Evolutionary conservation across 169 alveolate species (phyloP), one percentile per base, ranked within the genome.

Genomic region (Cryptosporidium ubiquitum): DNA sequence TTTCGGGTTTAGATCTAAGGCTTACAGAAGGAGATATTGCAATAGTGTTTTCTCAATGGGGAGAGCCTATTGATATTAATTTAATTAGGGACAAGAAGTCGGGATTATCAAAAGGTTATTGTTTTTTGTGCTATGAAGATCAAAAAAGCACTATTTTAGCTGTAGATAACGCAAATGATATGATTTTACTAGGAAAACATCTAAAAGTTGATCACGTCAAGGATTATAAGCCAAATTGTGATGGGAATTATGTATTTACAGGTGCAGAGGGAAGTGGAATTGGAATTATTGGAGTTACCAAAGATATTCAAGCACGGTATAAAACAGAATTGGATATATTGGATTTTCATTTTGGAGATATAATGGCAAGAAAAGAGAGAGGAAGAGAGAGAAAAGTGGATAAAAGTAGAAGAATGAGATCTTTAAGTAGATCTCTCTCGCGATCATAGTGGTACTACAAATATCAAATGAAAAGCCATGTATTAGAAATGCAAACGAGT

Each of bases 1-100:
- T 94, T 0, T 93, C 96, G 9, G 99, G 99, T 40, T 93, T 98
- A 40, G 96, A 97, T 84, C 94, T 92, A 68, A 94, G 97, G 52
- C 94, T 98, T 95, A 97, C 99, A 44, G 99, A 98, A 86, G 99
- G 99, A 12, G 99, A 98, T 85, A 95, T 98, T 49, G 96, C 96
- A 18, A 97, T 95, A 5, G 99, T 98, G 12, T 98, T 98, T 93
- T 97, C 99, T 1, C 98, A 98, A 93, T 98, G 95, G 93, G 99
- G 99, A n/a, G 98, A 95, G 92, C 98, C 98, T 14, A 97, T 98
- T 26, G 99, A 98, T 91, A 93, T 97, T 49, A 93, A 96, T 86
- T 93, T 98, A 52, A 97, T 95, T 37, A 95, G 99, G 49, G 99
- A 98, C 86, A 92, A 93, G 85, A 95, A 94, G 84, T 96, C 99